Conservation (phyloP, 192 early-diverging fungal species). For the Umbelopsis isabellina region DNA sequence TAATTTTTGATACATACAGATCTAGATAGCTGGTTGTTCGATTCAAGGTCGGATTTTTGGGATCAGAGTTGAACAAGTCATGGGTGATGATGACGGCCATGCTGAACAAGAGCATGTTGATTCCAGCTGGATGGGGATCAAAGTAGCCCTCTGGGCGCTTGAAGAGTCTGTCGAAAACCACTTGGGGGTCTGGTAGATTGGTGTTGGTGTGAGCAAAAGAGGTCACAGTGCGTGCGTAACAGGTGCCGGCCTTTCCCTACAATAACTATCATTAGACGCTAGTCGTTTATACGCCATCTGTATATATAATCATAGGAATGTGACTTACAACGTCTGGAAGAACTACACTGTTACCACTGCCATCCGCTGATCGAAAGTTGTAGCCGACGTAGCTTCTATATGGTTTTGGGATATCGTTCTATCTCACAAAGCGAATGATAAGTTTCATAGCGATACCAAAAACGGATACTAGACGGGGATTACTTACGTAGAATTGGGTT, state of each 20-base stretch:
- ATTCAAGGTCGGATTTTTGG: constrained; percentile 39
- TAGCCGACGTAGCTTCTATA: constrained; percentile 27
- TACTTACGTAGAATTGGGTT: constrained; percentile 18
- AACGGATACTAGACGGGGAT: neutral
- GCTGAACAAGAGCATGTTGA: constrained; percentile 46
- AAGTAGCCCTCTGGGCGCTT: constrained; percentile 25
- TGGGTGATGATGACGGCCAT: constrained; percentile 50
- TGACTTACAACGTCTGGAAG: constrained; percentile 24
- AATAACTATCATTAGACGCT: too few species aligned
- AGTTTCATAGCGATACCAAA: neutral
- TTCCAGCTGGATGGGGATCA: constrained; percentile 32
- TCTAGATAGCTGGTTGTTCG: constrained; percentile 48
- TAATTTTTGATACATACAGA: constrained; percentile 9
- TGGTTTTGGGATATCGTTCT: constrained; percentile 30
- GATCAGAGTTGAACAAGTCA: constrained; percentile 46
- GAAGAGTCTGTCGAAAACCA: constrained; percentile 22
- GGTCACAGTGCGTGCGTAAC: constrained; percentile 23
- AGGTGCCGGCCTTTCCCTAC: constrained; percentile 21
- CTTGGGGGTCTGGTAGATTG: constrained; percentile 19
- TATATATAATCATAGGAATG: too few species aligned
- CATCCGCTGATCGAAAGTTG: constrained; percentile 24
- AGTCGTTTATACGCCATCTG: too few species aligned
- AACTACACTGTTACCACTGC: constrained; percentile 26
- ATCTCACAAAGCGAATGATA: neutral
- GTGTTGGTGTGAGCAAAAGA: neutral